phyloP scores from a whole-genome alignment of 352 stramenopile species.

The Globisporangium cystogenes region DNA sequence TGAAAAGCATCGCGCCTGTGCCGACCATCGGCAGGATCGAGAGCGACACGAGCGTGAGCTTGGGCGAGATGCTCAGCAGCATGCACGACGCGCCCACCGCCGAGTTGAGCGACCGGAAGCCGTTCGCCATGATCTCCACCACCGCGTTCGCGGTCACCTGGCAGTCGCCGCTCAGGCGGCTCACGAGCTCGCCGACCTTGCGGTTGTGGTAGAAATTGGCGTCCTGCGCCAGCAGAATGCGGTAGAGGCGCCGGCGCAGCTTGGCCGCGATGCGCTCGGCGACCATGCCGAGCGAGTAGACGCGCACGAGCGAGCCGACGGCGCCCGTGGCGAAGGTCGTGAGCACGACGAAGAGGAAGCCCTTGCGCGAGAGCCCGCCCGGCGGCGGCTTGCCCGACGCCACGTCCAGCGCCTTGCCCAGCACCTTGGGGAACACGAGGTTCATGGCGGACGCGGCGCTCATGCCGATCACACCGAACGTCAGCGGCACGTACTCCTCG shows the following conservation, averaged over 20 bases:
- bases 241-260: constrained; percentile 73
- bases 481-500: constrained; percentile 63
- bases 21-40: constrained; percentile 76
- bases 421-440: constrained; percentile 84
- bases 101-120: constrained; percentile 87
- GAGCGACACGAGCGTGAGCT: constrained; percentile 86
- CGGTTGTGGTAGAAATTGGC: constrained; percentile 78
- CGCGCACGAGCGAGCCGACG: constrained; percentile 82
- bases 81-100: constrained; percentile 85
- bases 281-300: constrained; percentile 88
- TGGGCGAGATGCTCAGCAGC: constrained; percentile 86
- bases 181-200: constrained; percentile 85
- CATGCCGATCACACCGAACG: constrained; percentile 72
- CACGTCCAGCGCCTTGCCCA: constrained; percentile 86
- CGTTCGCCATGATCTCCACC: constrained; percentile 82
- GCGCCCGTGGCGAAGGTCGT: constrained; percentile 82
- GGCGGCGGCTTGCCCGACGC: constrained; percentile 70
- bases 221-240: constrained; percentile 73
- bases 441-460: constrained; percentile 84
- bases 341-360: constrained; percentile 83
- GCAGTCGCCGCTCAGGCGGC: constrained; percentile 81
- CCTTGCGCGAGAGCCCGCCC: constrained; percentile 67
- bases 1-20: constrained; percentile 77
- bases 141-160: constrained; percentile 87
- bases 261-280: constrained; percentile 78